Conservation (phyloP, 2,329 filamentous ascomycete species). For the Pseudonectria buxi region DNA sequence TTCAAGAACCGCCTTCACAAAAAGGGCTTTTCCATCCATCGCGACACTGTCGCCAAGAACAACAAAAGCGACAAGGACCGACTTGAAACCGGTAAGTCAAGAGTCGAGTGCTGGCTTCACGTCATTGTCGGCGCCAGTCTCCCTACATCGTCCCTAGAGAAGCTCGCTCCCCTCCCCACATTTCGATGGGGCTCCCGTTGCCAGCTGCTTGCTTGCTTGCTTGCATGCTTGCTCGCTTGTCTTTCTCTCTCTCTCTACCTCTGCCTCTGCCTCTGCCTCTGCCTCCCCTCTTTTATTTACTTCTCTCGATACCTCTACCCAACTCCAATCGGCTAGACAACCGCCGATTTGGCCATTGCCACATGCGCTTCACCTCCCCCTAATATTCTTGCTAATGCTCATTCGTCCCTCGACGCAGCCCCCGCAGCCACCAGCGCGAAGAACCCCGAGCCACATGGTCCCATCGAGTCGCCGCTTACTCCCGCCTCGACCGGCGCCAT, state of each 20-base stretch:
- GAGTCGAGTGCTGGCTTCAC: too few relatives aligned
- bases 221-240: too few relatives aligned
- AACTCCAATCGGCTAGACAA: too few relatives aligned
- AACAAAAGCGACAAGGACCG: background rate
- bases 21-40: slow-evolving; percentile 30
- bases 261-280: too few relatives aligned
- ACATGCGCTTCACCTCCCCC: slow-evolving; percentile 14
- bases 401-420: slow-evolving; percentile 4
- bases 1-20: slow-evolving; percentile 26
- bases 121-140: too few relatives aligned
- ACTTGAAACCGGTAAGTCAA: too few relatives aligned
- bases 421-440: slow-evolving; percentile 14
- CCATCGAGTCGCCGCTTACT: slow-evolving; percentile 27
- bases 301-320: background rate
- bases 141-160: too few relatives aligned
- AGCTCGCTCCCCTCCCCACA: too few relatives aligned
- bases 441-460: slow-evolving; percentile 24
- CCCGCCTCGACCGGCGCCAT: slow-evolving; percentile 33
- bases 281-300: too few relatives aligned
- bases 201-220: too few relatives aligned
- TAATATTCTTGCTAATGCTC: slow-evolving; percentile 1
- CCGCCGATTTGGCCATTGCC: background rate
- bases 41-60: slow-evolving; percentile 15
- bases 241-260: background rate
- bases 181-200: too few relatives aligned